Conservation (phyloP, 192 early-diverging fungal genomes). For the Dimargaris xerosporica region DNA sequence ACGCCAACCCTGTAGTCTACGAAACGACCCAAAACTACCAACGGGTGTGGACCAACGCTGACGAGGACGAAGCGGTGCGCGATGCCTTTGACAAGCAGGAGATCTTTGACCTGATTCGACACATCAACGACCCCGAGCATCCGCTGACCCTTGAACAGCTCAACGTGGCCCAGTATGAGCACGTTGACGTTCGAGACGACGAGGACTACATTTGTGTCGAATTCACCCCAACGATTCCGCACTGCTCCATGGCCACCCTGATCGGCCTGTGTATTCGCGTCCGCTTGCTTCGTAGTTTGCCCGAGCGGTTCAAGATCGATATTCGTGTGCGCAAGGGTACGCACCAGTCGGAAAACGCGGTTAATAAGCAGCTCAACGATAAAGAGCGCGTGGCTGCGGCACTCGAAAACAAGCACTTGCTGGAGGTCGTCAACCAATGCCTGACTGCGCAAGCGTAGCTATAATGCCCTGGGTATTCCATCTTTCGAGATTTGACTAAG, state of each 20-base stretch:
- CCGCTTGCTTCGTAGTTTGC: slow-evolving; percentile 68
- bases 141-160: slow-evolving; percentile 95
- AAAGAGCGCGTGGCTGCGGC: slow-evolving; percentile 98
- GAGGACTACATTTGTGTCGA: slow-evolving; percentile 53
- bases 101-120: slow-evolving; percentile 88
- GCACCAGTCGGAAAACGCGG: slow-evolving; percentile 86
- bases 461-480: no score
- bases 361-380: slow-evolving; percentile 98
- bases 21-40: slow-evolving; percentile 29
- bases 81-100: slow-evolving; percentile 77
- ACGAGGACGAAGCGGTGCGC: slow-evolving; percentile 52
- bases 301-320: slow-evolving; percentile 87
- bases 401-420: slow-evolving; percentile 81
- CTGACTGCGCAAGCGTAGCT: slow-evolving; percentile 37
- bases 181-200: slow-evolving; percentile 63
- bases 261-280: slow-evolving; percentile 97
- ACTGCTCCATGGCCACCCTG: slow-evolving; percentile 97
- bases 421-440: slow-evolving; percentile 93
- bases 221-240: slow-evolving; percentile 96
- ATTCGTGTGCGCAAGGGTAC: slow-evolving; percentile 82
- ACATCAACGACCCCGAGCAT: slow-evolving; percentile 97
- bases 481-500: no score
- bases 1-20: slow-evolving; percentile 76
- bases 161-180: slow-evolving; percentile 77
- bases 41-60: slow-evolving; percentile 30